Conservation (phyloP, 1,284 basidiomycete species). For the Ustilago bromivora region DNA sequence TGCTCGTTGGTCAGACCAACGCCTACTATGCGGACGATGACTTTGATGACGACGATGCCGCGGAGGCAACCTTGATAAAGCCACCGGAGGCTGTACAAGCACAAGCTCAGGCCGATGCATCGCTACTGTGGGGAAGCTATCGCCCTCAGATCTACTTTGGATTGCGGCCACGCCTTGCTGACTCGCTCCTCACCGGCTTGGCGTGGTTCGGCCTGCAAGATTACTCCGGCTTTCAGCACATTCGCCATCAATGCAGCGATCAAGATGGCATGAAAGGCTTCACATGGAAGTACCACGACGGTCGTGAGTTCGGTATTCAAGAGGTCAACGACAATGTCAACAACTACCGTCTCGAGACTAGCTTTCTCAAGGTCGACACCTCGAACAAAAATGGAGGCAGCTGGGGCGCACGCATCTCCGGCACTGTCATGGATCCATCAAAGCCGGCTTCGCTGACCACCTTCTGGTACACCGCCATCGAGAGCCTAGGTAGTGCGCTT, state of each 20-base stretch:
- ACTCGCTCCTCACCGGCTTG: slow-evolving; percentile 88
- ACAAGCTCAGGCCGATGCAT: slow-evolving; percentile 58
- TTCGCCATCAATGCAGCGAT: slow-evolving; percentile 90
- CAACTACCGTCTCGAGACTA: slow-evolving; percentile 85
- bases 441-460: slow-evolving; percentile 77
- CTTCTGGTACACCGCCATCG: slow-evolving; percentile 86
- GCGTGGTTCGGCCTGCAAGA: slow-evolving; percentile 75
- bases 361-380: slow-evolving; percentile 81
- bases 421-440: slow-evolving; percentile 78
- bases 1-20: slow-evolving; percentile 4
- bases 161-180: slow-evolving; percentile 82
- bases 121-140: slow-evolving; percentile 89
- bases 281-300: slow-evolving; percentile 88
- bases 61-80: not conserved
- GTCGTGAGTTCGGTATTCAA: slow-evolving; percentile 85
- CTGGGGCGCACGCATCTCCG: slow-evolving; percentile 89
- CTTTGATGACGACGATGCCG: slow-evolving; percentile 14
- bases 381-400: slow-evolving; percentile 72
- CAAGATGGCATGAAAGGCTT: slow-evolving; percentile 83
- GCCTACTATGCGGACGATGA: slow-evolving; percentile 26
- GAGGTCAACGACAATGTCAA: slow-evolving; percentile 83
- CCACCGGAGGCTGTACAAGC: slow-evolving; percentile 33
- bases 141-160: slow-evolving; percentile 94
- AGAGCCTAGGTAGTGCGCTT: slow-evolving; percentile 78
- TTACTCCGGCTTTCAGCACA: slow-evolving; percentile 67